Base-by-base conservation (phyloP, 2,329 filamentous ascomycete genomes). In the Penicillium concentricum region DNA sequence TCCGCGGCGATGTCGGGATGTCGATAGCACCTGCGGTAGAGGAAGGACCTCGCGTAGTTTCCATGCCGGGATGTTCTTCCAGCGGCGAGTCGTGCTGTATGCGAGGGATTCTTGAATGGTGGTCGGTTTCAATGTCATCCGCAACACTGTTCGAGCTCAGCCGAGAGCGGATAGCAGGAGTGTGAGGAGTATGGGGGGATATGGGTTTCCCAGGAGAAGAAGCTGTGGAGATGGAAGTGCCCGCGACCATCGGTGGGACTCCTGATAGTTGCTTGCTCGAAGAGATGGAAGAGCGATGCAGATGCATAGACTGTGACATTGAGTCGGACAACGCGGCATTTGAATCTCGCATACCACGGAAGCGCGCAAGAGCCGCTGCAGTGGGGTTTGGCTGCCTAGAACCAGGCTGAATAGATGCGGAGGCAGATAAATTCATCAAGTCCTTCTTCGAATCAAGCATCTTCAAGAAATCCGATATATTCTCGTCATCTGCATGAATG, bases 381-480 rank as follows among this genome's bases (percentile, higher is more conserved):
- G 92, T 93, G 39, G 90, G 88, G 20, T 87, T 87, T 0, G 91
- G 92, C 62, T 86, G 84, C 69, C 89, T 90, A 46, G 87, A 87
- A 0, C 88, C 84, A 24, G 87, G 84, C 62, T 92, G 88, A 9
- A 85, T 82, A 9, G 79, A 72, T 18, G 76, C 73, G 35, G 77
- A 74, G 60, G 84, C 86, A 65, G 83, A 87, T 16, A 84, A 81
- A 45, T 81, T 79, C 60, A 92, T 87, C 56, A 97, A 90, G 72
- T 92, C 93, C 74, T 92, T 96, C 71, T 90, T 90, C 66, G 86
- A 87, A 58, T 97, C 93, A 7, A 99, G 81, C 60, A 91, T 83
- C 67, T 95, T 95, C 59, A 99, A 78, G 66, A 97, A 99, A 51
- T 95, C 92, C 0, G 90, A 91, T 39, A 99, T 96, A 61, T 94